Conservation (phyloP, 2,329 filamentous ascomycete genomes). For the Aspergillus udagawae region DNA sequence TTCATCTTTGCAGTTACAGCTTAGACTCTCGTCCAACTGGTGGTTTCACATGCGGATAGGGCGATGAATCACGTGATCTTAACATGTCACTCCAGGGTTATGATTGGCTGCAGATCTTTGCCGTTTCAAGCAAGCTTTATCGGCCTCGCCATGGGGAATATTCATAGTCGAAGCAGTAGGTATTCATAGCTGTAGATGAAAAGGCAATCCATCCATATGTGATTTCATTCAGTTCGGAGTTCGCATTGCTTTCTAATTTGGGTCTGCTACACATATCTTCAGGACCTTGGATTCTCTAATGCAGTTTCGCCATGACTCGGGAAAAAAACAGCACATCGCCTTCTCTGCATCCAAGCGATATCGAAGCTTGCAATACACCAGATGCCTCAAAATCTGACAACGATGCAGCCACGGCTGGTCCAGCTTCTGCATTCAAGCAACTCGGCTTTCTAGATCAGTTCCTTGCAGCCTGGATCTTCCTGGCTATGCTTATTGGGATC, state of each 20-base stretch:
- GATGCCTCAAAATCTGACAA: not conserved
- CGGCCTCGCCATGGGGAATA: not conserved
- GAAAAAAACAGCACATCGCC: conserved; percentile 2
- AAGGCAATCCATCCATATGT: not conserved
- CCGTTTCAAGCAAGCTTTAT: not conserved
- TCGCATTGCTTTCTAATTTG: not conserved
- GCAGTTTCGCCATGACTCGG: not conserved
- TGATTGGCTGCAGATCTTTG: conserved; percentile 4
- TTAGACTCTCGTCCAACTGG: not conserved
- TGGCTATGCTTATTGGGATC: conserved; percentile 72
- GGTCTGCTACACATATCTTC: not conserved
- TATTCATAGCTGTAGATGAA: not conserved
- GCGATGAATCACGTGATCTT: not conserved
- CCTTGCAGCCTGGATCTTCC: conserved; percentile 63
- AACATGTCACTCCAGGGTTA: conserved; percentile 6
- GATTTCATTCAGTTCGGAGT: not conserved
- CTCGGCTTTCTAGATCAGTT: conserved; percentile 17
- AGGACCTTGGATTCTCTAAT: not conserved
- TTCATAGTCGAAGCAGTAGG: no score
- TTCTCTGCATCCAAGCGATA: not conserved
- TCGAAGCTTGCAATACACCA: conserved; percentile 8
- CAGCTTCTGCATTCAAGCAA: conserved; percentile 17
- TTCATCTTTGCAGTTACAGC: not conserved
- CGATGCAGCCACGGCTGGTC: not conserved
- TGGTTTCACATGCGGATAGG: not conserved